Evolutionary conservation across 1,284 basidiomycete species (phyloP), one percentile per base, ranked within the genome.

Genomic region (Cutaneotrichosporon spelunceum): DNA sequence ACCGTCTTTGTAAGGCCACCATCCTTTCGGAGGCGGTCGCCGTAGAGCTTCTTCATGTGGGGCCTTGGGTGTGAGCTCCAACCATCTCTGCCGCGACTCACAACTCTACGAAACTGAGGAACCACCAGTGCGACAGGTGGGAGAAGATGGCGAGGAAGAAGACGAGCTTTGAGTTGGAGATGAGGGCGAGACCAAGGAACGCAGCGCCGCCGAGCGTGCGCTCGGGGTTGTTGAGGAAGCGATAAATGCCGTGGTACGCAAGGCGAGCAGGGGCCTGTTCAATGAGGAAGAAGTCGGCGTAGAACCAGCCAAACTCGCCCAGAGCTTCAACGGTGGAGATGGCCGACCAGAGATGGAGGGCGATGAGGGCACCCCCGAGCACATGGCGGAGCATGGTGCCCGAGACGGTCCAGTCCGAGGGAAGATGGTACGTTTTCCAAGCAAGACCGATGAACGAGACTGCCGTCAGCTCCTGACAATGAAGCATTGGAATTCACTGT

Each of bases 1-100:
- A 99, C 87, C 29, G 97, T 94, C 82, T 97, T 96, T 64, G 94
- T 92, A 67, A 98, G 88, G 36, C 95, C 96, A 8, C 93, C 94
- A 63, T 98, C 95, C 75, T 92, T 91, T 65, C 94, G 87, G 21
- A 99, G 82, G 6, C 90, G 88, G 70, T 93, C 87, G 16, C 95
- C 95, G 76, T 98, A 99, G 19, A 98, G 82, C 73, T 91, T 92
- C 68, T 86, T 86, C 95, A 99, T 99, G 78, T 99, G 95, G 23
- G 96, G 96, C 66, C 93, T 95, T 62, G 48, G n/a, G n/a, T 21
- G 23, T 55, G 26, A 63, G 48, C 36, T 23, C 27, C 19, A 24
- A 16, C 8, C 4, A n/a, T 23, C 39, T 34, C 16, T 26, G 24
- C 7, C 11, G n/a, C 13, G 2, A 80, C 88, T 66, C 67, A 94